These are phyloP conservation scores for Hepatocystis sp. DNA, from an alignment of 169 alveolate species.

Conservation along the genomic window DNA sequence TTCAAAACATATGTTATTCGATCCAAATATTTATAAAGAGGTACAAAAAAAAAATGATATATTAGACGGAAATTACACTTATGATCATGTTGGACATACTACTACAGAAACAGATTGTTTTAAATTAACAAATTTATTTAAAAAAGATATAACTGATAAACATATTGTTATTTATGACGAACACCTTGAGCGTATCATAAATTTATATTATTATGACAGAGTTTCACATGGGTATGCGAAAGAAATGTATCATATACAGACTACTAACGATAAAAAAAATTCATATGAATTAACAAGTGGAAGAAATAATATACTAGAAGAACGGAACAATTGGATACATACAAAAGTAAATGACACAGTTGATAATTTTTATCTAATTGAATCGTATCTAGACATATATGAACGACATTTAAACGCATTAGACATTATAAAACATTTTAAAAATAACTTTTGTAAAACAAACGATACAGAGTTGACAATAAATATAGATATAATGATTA, in stretches of 20 bases:
- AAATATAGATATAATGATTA: conserved; percentile 37
- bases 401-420: conserved; percentile 57
- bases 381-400: conserved; percentile 31
- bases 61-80: too few species aligned
- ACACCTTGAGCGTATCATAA: conserved; percentile 28
- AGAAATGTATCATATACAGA: background rate
- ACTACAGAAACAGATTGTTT: background rate
- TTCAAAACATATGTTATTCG: too few species aligned
- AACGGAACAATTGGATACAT: too few species aligned
- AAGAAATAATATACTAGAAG: too few species aligned
- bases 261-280: background rate
- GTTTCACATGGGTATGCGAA: background rate
- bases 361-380: background rate
- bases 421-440: conserved; percentile 36
- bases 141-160: background rate
- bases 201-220: background rate
- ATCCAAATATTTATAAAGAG: too few species aligned
- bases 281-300: background rate
- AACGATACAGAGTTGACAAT: conserved; percentile 18
- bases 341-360: too few species aligned
- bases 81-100: too few species aligned
- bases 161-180: conserved; percentile 14
- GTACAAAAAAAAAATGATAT: too few species aligned
- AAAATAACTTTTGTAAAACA: conserved; percentile 1
- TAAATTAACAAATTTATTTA: conserved; percentile 11